Evolutionary conservation across 495 filamentous ascomycete species (phyloP).

Genomic region (Penicillium simplicissimum): DNA sequence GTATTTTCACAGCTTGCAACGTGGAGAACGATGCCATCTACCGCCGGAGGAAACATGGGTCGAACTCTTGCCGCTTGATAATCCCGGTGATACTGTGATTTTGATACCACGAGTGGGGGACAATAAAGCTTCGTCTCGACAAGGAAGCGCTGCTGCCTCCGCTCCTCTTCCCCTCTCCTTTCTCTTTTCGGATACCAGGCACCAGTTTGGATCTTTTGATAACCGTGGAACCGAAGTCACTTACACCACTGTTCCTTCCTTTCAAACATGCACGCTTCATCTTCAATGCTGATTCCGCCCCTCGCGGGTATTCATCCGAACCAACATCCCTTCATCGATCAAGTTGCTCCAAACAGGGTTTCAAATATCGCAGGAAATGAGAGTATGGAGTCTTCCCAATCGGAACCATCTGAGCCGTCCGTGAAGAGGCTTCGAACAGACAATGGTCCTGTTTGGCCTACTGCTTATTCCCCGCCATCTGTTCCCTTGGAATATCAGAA

Average conservation of each 20-base stretch:
- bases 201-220: background rate
- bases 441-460: background rate
- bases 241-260: constrained; percentile 3
- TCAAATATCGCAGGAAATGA: constrained; percentile 5
- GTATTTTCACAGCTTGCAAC: background rate
- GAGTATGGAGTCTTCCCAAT: background rate
- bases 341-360: constrained; percentile 9
- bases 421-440: constrained; percentile 23
- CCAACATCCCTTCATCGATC: constrained; percentile 20
- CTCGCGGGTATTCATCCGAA: constrained; percentile 8
- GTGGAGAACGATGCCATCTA: constrained; percentile 2
- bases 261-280: constrained; percentile 19
- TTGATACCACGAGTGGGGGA: constrained; percentile 1
- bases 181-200: background rate
- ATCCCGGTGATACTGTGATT: constrained; percentile 1
- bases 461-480: constrained; percentile 8
- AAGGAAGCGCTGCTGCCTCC: background rate
- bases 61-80: constrained; percentile 15
- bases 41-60: constrained; percentile 10
- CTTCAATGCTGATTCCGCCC: constrained; percentile 17
- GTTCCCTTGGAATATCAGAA: background rate
- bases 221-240: background rate
- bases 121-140: background rate
- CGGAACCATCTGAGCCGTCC: constrained; percentile 18
- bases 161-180: background rate